A percentile compares a stretch with the other conserved stretches of the same genome.
These are phyloP conservation scores for Microsporum audouinii DNA, from an alignment of 2,329 filamentous ascomycete genomes.

Conservation along the genomic window DNA sequence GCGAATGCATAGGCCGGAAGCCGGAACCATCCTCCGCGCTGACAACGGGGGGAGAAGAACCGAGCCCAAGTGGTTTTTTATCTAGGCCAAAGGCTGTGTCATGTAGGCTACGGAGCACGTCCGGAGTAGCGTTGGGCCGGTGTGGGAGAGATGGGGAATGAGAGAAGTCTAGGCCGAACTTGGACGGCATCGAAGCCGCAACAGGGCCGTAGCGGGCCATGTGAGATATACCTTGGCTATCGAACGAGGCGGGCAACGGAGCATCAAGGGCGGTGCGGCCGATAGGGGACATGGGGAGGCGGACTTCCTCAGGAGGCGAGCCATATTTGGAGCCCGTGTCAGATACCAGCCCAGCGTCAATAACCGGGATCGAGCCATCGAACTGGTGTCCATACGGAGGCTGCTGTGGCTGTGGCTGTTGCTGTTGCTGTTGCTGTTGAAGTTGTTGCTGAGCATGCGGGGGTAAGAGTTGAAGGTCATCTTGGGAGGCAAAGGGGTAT, in stretches of 20 bases:
- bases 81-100: constrained; percentile 61
- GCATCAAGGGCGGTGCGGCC: constrained; percentile 78
- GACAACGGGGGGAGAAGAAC: constrained; percentile 50
- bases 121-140: constrained; percentile 52
- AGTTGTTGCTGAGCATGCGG: constrained; percentile 18
- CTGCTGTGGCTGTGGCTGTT: constrained; percentile 11
- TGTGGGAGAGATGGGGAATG: constrained; percentile 63
- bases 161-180: constrained; percentile 64
- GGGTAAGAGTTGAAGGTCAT: constrained; percentile 32
- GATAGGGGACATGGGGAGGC: constrained; percentile 68
- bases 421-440: neutral
- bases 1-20: constrained; percentile 54
- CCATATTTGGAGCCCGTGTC: constrained; percentile 58
- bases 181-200: constrained; percentile 82
- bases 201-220: constrained; percentile 82
- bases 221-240: constrained; percentile 88
- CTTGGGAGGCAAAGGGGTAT: constrained; percentile 32
- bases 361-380: constrained; percentile 40
- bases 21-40: constrained; percentile 53
- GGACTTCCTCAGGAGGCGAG: constrained; percentile 67
- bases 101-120: constrained; percentile 48
- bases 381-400: constrained; percentile 22
- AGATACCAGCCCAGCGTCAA: constrained; percentile 49
- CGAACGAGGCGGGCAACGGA: constrained; percentile 84
- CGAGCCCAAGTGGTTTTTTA: constrained; percentile 46